Percentiles rank a stretch among this genome's conserved stretches.
phyloP scores from a whole-genome alignment of 345 rosid genomes.

The Raphanus sativus region DNA sequence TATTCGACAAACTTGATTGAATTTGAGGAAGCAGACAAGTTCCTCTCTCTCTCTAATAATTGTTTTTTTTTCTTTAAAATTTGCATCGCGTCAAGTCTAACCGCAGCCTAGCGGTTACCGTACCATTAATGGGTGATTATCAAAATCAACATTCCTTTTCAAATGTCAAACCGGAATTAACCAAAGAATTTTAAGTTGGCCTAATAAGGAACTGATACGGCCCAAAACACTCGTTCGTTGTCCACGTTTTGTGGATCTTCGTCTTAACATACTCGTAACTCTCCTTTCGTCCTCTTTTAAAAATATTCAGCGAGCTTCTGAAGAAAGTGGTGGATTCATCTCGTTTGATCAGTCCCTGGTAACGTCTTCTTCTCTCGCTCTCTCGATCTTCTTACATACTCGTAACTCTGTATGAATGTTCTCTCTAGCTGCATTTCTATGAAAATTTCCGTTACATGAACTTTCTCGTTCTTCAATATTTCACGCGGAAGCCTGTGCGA shows the following conservation, averaged over 20 bases:
- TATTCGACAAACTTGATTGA: too few species aligned
- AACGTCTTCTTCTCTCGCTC: constrained; percentile 4
- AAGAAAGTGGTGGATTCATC: constrained; percentile 23
- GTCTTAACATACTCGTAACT: constrained; percentile 2
- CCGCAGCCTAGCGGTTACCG: background rate
- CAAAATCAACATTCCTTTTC: background rate
- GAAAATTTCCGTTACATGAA: background rate
- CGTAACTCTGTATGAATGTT: background rate
- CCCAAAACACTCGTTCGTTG: background rate
- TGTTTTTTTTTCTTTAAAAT: background rate
- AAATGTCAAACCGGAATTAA: constrained; percentile 25
- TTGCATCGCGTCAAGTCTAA: background rate
- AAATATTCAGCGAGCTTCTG: constrained; percentile 11
- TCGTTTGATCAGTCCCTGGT: constrained; percentile 29
- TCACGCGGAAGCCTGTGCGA: constrained; percentile 8
- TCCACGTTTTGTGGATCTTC: constrained; percentile 5
- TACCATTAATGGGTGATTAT: background rate
- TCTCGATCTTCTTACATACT: too few species aligned
- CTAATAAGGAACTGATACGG: constrained; percentile 17
- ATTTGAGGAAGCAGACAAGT: background rate
- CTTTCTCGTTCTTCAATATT: background rate
- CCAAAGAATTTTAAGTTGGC: constrained; percentile 5
- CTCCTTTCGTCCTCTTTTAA: background rate
- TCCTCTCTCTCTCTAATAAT: background rate
- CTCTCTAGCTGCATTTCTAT: constrained; percentile 9